These are phyloP conservation scores for Hymenoscyphus salicellus DNA, from an alignment of 2,329 filamentous ascomycete species.

Conservation along the genomic window DNA sequence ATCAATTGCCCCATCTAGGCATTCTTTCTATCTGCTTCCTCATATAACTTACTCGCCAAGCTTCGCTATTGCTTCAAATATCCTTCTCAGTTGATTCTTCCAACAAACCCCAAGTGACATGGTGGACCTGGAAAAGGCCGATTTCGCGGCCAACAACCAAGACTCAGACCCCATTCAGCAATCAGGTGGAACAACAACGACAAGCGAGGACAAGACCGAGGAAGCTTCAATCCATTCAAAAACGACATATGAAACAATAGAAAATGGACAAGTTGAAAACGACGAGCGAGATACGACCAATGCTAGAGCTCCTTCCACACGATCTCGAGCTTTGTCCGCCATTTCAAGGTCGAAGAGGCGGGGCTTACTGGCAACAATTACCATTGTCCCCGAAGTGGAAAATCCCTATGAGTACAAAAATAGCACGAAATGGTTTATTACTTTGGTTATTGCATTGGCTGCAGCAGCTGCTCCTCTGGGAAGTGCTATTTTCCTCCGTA, in stretches of 20 bases:
- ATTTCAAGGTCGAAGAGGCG: conserved; percentile 55
- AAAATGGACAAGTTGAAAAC: neutral
- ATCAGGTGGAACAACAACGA: conserved; percentile 17
- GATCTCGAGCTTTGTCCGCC: conserved; percentile 40
- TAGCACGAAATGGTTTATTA: conserved; percentile 81
- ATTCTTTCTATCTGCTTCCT: neutral
- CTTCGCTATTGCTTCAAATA: too few relatives aligned
- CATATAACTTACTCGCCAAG: neutral
- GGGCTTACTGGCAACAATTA: conserved; percentile 68
- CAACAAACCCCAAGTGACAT: conserved; percentile 3
- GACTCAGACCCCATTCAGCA: conserved; percentile 23
- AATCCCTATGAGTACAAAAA: conserved; percentile 70
- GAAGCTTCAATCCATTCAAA: conserved; percentile 8
- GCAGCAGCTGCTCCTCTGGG: conserved; percentile 79
- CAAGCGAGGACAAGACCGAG: conserved; percentile 15
- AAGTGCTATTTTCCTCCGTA: conserved; percentile 78
- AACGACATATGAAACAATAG: neutral
- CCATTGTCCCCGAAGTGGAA: conserved; percentile 75
- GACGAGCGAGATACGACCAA: conserved; percentile 23
- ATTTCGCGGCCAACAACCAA: conserved; percentile 16
- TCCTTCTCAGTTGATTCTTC: neutral
- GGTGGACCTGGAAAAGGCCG: conserved; percentile 24
- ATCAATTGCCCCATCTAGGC: too few relatives aligned
- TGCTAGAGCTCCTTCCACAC: conserved; percentile 41
- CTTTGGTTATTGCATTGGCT: conserved; percentile 71